Base-by-base conservation (phyloP, 148 eudicot genomes). In the Rhododendron ferrugineum region DNA sequence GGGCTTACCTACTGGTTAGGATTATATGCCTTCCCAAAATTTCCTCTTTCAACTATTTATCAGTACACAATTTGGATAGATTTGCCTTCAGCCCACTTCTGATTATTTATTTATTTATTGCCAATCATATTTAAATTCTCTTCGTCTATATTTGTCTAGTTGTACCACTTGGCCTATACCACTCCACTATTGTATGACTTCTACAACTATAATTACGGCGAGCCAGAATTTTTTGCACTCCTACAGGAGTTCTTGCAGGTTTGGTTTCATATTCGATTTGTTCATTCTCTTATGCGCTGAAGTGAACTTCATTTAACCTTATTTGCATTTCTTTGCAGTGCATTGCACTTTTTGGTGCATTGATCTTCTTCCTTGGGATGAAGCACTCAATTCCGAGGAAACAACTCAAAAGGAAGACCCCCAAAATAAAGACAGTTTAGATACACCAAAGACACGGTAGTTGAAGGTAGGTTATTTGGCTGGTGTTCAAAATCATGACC, bases 1-100 rank as follows among this genome's bases (percentile, higher is more conserved):
- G 98, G 15, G 96, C 97, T 83, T 93, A 88, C 88, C 87, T 95
- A 74, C 91, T 95, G 94, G 98, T 95, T 79, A 86, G 91, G 11
- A 66, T 42, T 84, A 77, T 49, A 36, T 23, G 54, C 23, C 34
- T 36, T 56, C 80, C 40, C 68, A 52, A 80, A 28, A 47, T 79
- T 58, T 40, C 11, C 13, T 56, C 37, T 40, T 66, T 46, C 36
- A 18, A 64, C 34, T 11, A 60, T 30, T 23, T 1, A 44, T 83
- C 37, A 36, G 32, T 46, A 30, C 66, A 30, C 64, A 34, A 49
- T 66, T 16, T 40, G 62, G 11, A 84, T 66, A 54, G 54, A 62
- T 72, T 72, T 74, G 60, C 78, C 34, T 76, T 37, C 58, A 4
- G 13, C 8, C n/a, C 23, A 32, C 50, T 72, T 54, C 46, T 70